Evolutionary conservation across 768 basidiomycete genomes (phyloP), one percentile per base, ranked within the genome.

Genomic region (Lentinula sp.): DNA sequence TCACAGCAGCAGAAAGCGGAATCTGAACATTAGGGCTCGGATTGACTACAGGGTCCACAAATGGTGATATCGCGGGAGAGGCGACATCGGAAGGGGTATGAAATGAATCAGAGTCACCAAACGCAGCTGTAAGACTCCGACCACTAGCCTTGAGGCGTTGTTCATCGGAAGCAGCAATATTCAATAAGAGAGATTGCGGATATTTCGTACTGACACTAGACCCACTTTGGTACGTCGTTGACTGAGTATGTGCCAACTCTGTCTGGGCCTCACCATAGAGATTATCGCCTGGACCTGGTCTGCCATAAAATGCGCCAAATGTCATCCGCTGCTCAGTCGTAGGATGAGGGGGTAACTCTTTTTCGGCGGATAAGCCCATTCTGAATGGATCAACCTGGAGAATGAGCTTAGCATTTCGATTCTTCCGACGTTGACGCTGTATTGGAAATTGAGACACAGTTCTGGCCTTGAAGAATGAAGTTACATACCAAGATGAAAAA

Each of bases 241-340:
- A 28, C 20, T 16, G 46, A 10, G 12, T 48, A 23, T 48, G 12
- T 20, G 9, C 20, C 20, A 20, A 1, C 9, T 48, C 12, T 48
- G 8, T 48, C 20, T 48, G 18, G 7, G n/a, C 5, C 23, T 48
- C 8, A 20, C 18, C 20, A 20, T 20, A 28, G 20, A 20, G 20
- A 48, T 20, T 7, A 16, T 45, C 20, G 9, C 18, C 46, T 23
- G 67, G 70, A 28, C 66, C 71, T 33, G 70, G 72, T 33, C 59
- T 65, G 15, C 69, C 71, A 39, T 74, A 74, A 63, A 70, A 71
- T 23, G 71, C 66, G 37, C 73, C 71, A 36, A 74, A 72, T 0
- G 71, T 49, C 59, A 51, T 41, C 63, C 79, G 80, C 50, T 76
- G 76, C 66, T 88, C 81, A 55, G 84, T 78, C 86, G 87, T 87